Conservation (phyloP, 495 filamentous ascomycete species). For the Aspergillus cavernicola region DNA sequence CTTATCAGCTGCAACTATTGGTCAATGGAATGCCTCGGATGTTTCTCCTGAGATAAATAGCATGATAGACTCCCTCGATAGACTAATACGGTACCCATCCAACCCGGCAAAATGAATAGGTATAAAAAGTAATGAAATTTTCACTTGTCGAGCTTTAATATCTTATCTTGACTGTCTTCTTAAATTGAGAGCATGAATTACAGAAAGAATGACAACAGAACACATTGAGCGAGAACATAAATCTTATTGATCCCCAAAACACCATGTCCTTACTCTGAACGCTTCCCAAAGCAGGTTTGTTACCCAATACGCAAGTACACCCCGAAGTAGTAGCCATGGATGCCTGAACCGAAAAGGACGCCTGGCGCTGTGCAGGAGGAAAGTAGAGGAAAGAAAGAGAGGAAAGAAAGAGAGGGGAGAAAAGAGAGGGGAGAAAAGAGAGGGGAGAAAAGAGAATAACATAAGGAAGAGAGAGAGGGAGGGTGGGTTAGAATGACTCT, state of each 20-base stretch:
- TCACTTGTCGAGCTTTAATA: no score
- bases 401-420: slow-evolving; percentile 5
- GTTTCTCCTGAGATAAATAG: no score
- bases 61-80: no score
- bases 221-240: not conserved
- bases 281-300: slow-evolving; percentile 4
- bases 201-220: not conserved
- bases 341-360: slow-evolving; percentile 8
- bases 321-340: slow-evolving; percentile 6
- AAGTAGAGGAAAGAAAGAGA: not conserved
- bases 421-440: slow-evolving; percentile 10
- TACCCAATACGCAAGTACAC: slow-evolving; percentile 12
- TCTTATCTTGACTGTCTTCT: no score
- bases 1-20: no score
- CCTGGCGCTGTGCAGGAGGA: slow-evolving; percentile 22
- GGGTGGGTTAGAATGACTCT: slow-evolving; percentile 15
- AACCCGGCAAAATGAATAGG: no score
- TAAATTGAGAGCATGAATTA: not conserved
- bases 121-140: no score
- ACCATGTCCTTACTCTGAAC: slow-evolving; percentile 9
- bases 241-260: slow-evolving; percentile 5
- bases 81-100: no score
- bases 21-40: no score
- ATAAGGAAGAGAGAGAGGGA: slow-evolving; percentile 8
- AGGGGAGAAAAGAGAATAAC: slow-evolving; percentile 9